These are phyloP conservation scores for Sisymbrium altissimum DNA, from an alignment of 345 rosid genomes.

Conservation along the genomic window DNA sequence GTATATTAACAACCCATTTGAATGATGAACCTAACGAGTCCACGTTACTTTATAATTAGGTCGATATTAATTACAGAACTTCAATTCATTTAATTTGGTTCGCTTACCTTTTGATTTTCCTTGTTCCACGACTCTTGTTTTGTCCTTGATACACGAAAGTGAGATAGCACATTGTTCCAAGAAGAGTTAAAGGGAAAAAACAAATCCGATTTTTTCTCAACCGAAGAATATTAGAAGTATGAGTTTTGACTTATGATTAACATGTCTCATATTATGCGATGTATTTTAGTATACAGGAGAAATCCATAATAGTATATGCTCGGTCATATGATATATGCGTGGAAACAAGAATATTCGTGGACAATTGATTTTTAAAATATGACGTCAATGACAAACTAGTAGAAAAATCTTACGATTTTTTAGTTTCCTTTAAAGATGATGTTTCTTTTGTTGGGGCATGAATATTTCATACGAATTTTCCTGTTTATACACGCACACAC, in stretches of 20 bases:
- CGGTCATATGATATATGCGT: background rate
- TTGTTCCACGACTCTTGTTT: background rate
- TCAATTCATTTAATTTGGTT: constrained; percentile 7
- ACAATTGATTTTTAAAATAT: background rate
- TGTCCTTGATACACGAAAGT: background rate
- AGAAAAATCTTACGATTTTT: background rate
- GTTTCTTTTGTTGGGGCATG: constrained; percentile 11
- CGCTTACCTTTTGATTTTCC: background rate
- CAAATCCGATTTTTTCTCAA: background rate
- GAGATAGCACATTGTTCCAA: background rate
- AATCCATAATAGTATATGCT: background rate
- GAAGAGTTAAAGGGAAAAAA: background rate
- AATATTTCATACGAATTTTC: background rate
- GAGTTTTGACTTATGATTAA: constrained; percentile 1
- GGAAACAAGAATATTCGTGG: background rate
- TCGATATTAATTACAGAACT: background rate
- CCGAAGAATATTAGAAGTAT: background rate
- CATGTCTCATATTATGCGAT: background rate
- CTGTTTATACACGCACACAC: too few species aligned
- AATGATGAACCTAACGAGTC: constrained; percentile 20
- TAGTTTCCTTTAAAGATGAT: background rate
- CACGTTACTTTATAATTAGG: constrained; percentile 3
- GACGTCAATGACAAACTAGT: background rate
- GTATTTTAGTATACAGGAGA: background rate
- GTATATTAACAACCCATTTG: background rate